Conservation (phyloP, 2,329 filamentous ascomycete genomes). For the Fusarium anguioides region DNA sequence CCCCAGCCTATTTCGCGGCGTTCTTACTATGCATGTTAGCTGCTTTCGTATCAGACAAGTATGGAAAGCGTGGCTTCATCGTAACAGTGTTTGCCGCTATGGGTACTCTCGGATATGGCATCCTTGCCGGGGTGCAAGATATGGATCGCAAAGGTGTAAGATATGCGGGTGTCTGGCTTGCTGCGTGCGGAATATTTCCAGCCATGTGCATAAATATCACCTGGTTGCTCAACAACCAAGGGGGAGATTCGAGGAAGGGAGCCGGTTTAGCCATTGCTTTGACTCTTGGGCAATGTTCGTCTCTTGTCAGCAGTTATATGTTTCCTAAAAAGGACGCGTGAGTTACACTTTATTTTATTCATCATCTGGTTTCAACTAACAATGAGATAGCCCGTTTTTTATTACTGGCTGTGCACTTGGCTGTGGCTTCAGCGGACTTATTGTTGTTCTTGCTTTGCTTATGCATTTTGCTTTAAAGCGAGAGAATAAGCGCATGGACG, state of each 20-base stretch:
- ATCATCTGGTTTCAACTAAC: rapidly evolving
- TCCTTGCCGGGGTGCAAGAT: conserved; percentile 5
- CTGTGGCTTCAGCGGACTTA: conserved; percentile 8
- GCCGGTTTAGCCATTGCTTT: conserved; percentile 11
- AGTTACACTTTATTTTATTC: rapidly evolving
- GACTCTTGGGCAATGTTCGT: conserved; percentile 27
- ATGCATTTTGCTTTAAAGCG: conserved; percentile 11
- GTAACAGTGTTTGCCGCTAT: not conserved
- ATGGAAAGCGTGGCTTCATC: conserved; percentile 19
- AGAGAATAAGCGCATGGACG: conserved; percentile 15
- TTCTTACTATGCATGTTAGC: conserved; percentile 18
- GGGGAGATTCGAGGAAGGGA: conserved; percentile 25
- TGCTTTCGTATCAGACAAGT: conserved; percentile 26
- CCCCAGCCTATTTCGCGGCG: conserved; percentile 7
- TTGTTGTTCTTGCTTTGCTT: not conserved
- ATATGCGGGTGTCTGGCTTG: conserved; percentile 32
- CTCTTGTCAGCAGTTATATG: conserved; percentile 28
- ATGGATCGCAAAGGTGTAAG: not conserved
- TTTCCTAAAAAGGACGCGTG: conserved; percentile 30
- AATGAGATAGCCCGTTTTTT: not conserved
- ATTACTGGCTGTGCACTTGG: conserved; percentile 28
- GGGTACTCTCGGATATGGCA: not conserved
- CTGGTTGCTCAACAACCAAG: conserved; percentile 32
- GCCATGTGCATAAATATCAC: conserved; percentile 17
- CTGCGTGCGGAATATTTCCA: conserved; percentile 21